A percentile compares a stretch with the other conserved stretches of the same genome.
Evolutionary conservation across 495 filamentous ascomycete species (phyloP).

Genomic region (Annulohypoxylon nitens): DNA sequence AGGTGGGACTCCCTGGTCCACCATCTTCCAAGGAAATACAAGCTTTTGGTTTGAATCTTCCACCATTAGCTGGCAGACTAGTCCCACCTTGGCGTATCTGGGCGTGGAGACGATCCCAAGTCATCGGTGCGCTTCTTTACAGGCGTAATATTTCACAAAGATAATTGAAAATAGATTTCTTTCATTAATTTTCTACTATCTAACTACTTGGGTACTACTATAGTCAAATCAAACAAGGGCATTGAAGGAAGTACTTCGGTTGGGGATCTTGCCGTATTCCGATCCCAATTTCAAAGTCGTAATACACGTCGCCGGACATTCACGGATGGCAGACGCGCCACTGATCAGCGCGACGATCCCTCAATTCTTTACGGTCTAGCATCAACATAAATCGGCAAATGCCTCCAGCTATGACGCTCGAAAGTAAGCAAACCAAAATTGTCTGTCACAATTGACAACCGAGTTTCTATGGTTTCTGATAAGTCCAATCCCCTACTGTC

Average conservation of each 20-base stretch:
- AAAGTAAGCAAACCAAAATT: not conserved
- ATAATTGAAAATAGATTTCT: not conserved
- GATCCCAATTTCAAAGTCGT: constrained; percentile 10
- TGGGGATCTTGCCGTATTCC: constrained; percentile 8
- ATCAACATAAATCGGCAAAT: constrained; percentile 13
- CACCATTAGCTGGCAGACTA: constrained; percentile 8
- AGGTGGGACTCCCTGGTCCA: constrained; percentile 10
- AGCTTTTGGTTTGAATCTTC: constrained; percentile 34
- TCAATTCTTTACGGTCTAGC: constrained; percentile 5
- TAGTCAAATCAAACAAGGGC: not conserved
- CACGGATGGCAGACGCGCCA: constrained; percentile 7
- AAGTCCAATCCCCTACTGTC: no score
- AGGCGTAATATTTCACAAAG: not conserved
- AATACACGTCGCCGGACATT: constrained; percentile 7
- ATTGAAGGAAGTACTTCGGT: not conserved
- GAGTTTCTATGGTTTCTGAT: not conserved
- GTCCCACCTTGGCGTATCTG: constrained; percentile 30
- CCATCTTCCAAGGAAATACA: constrained; percentile 41
- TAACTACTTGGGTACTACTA: no score
- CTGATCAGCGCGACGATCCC: constrained; percentile 35
- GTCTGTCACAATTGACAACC: not conserved
- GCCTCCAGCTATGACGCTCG: not conserved
- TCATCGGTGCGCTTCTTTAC: not conserved
- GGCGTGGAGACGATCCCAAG: constrained; percentile 19
- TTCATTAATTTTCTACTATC: not conserved